These are phyloP conservation scores for Ophiostoma himal-ulmi DNA, from an alignment of 2,329 filamentous ascomycete genomes.

Conservation along the genomic window DNA sequence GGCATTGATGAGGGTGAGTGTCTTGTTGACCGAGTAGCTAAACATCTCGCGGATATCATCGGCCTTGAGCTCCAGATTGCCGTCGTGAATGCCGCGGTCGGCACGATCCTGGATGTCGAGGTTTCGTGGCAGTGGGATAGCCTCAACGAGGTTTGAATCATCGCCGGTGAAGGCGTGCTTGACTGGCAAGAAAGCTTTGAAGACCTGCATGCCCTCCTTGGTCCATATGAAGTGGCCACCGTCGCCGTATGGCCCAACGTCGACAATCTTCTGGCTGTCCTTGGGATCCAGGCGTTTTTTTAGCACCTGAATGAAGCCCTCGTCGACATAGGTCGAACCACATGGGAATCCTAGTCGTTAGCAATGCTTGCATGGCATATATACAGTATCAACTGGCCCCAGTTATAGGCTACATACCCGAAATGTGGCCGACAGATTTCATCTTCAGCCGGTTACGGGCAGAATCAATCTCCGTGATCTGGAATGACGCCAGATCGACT, in stretches of 20 bases:
- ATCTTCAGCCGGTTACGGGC: slow-evolving; percentile 28
- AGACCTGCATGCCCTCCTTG: slow-evolving; percentile 27
- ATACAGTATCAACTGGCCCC: too few relatives aligned
- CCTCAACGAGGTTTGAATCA: slow-evolving; percentile 21
- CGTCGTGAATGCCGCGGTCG: slow-evolving; percentile 25
- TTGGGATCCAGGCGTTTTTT: slow-evolving; percentile 24
- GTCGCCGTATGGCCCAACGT: slow-evolving; percentile 23
- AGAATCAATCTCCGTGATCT: slow-evolving; percentile 26
- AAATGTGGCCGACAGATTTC: slow-evolving; percentile 25
- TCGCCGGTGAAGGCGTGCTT: slow-evolving; percentile 29
- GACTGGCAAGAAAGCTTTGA: slow-evolving; percentile 28
- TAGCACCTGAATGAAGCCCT: slow-evolving; percentile 26
- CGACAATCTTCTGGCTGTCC: slow-evolving; percentile 27
- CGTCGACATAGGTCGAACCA: slow-evolving; percentile 29
- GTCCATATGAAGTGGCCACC: slow-evolving; percentile 30
- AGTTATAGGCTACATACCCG: slow-evolving; percentile 20
- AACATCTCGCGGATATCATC: slow-evolving; percentile 28
- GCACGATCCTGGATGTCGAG: slow-evolving; percentile 25
- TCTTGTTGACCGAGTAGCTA: slow-evolving; percentile 27
- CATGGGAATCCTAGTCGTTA: slow-evolving; percentile 24
- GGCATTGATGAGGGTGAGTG: slow-evolving; percentile 26
- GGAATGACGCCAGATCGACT: slow-evolving; percentile 29
- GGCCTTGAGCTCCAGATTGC: slow-evolving; percentile 21
- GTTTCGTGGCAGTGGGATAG: slow-evolving; percentile 25
- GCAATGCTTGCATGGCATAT: background rate